Evolutionary conservation across 768 basidiomycete genomes (phyloP).

Genomic region (Serendipita sp.): DNA sequence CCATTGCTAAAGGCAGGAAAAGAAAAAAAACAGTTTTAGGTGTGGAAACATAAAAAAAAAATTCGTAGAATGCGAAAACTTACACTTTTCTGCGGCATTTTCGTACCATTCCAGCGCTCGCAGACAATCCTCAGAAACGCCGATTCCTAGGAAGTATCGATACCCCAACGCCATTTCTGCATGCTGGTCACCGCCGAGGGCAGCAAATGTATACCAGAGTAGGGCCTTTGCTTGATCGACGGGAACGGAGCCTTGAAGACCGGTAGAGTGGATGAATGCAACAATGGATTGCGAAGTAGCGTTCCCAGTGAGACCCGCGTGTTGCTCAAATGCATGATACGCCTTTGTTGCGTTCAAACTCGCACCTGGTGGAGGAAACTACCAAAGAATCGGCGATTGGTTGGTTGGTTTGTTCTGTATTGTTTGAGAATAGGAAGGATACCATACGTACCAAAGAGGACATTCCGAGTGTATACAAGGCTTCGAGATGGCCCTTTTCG

Average conservation of each 20-base stretch:
- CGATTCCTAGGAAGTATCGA: constrained; percentile 91
- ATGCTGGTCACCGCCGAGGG: constrained; percentile 70
- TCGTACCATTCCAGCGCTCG: constrained; percentile 82
- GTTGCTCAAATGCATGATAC: constrained; percentile 43
- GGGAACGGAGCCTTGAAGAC: constrained; percentile 39
- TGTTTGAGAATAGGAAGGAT: background rate
- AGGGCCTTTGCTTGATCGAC: constrained; percentile 70
- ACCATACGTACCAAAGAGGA: constrained; percentile 45
- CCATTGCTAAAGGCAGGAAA: constrained; percentile 55
- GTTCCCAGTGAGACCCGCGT: constrained; percentile 60
- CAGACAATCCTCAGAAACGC: constrained; percentile 73
- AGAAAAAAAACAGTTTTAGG: constrained; percentile 4
- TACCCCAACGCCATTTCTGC: constrained; percentile 91
- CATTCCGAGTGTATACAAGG: constrained; percentile 49
- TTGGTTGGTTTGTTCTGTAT: constrained; percentile 28
- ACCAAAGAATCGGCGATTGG: constrained; percentile 14
- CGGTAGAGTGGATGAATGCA: constrained; percentile 81
- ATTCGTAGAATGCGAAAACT: constrained; percentile 5
- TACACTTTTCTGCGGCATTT: constrained; percentile 72
- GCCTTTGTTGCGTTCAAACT: constrained; percentile 44
- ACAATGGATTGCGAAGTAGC: constrained; percentile 74
- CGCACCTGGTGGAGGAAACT: constrained; percentile 27
- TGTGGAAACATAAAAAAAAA: background rate
- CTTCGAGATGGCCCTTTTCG: constrained; percentile 61
- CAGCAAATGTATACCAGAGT: constrained; percentile 87